These are phyloP conservation scores for Geranomyces michiganensis DNA, from an alignment of 192 early-diverging fungal species.

Conservation along the genomic window DNA sequence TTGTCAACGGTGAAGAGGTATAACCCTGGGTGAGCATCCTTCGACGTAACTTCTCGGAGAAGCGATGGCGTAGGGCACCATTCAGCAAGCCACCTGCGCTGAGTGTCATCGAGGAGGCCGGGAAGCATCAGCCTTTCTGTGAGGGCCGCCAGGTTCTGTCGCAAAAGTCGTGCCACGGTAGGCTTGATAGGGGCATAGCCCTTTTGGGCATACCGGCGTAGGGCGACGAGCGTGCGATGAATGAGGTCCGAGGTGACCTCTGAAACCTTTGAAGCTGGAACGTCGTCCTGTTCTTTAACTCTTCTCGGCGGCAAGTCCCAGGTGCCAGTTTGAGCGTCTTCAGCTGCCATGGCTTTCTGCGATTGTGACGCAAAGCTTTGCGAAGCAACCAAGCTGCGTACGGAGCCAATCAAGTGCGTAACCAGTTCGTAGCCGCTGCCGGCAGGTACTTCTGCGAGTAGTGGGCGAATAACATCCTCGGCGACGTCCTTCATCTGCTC, in stretches of 20 bases:
- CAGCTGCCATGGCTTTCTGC: background rate
- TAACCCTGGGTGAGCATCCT: background rate
- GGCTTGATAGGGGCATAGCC: background rate
- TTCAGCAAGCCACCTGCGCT: constrained; percentile 11
- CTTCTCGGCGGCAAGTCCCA: background rate
- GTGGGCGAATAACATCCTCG: background rate
- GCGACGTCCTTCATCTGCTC: constrained; percentile 7
- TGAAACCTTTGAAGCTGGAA: background rate
- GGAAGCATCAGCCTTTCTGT: constrained; percentile 5
- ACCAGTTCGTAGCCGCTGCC: background rate
- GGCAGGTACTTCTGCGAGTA: constrained; percentile 1
- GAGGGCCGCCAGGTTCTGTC: background rate
- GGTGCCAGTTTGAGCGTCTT: constrained; percentile 5
- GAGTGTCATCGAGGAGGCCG: background rate
- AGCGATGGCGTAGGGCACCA: constrained; percentile 8
- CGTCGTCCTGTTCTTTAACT: background rate
- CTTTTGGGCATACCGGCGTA: constrained; percentile 2
- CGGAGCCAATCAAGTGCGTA: background rate
- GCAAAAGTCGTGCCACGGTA: background rate
- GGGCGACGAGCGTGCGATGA: constrained; percentile 1
- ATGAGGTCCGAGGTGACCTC: background rate
- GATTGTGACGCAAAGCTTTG: background rate
- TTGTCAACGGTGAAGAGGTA: constrained; percentile 10
- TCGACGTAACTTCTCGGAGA: constrained; percentile 1
- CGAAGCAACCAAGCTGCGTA: background rate